These are phyloP conservation scores for Pichia insulana DNA, from an alignment of 805 yeast species.

Conservation along the genomic window DNA sequence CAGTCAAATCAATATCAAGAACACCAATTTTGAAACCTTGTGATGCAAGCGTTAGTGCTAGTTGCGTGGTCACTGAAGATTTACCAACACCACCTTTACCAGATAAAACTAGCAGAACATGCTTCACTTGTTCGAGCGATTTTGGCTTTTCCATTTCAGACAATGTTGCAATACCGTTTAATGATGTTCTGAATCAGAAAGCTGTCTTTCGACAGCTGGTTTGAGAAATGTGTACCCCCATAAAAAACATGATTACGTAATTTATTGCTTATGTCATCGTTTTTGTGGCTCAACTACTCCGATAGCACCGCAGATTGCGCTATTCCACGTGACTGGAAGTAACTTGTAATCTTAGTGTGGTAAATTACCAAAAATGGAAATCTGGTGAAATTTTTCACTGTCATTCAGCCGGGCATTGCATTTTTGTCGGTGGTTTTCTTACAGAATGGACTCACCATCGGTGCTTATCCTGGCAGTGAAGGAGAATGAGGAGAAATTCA, in stretches of 20 bases:
- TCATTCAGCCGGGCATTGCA: too few species aligned
- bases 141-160: conserved; percentile 19
- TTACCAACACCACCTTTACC: conserved; percentile 99
- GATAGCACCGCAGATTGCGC: not conserved
- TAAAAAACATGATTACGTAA: too few species aligned
- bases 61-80: conserved; percentile 89
- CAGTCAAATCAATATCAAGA: conserved; percentile 89
- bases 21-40: conserved; percentile 85
- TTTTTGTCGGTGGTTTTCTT: too few species aligned
- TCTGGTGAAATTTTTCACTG: too few species aligned
- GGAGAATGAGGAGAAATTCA: too few species aligned
- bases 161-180: conserved; percentile 6
- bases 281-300: too few species aligned
- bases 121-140: conserved; percentile 46
- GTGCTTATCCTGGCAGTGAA: too few species aligned
- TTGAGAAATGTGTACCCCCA: not conserved
- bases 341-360: not conserved
- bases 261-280: too few species aligned
- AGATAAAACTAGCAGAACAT: conserved; percentile 72
- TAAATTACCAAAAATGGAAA: not conserved
- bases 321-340: not conserved
- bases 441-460: too few species aligned
- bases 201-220: not conserved
- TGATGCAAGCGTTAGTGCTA: conserved; percentile 70
- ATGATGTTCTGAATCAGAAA: too few species aligned